Evolutionary conservation across 1,284 basidiomycete species (phyloP), one percentile per base, ranked within the genome.

Genomic region (Xerocomus nothofagi): DNA sequence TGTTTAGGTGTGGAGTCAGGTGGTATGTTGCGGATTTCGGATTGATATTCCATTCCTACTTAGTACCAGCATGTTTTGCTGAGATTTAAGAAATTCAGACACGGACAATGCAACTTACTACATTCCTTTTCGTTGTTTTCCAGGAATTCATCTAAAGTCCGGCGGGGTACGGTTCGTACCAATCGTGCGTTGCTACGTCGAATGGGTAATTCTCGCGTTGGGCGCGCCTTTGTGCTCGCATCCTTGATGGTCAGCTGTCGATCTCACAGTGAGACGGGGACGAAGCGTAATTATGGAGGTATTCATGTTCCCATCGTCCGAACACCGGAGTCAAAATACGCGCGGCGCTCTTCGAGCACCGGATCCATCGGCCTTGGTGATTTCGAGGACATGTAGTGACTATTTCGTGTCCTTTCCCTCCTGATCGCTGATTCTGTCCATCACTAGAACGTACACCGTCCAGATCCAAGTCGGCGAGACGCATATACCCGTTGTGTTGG

Each of bases 301-400:
- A 36, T 68, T 3, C 58, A 68, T 23, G 7, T 69, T 3, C 67
- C 65, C 42, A 53, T 67, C 37, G 24, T 51, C 34, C 58, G 53
- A 41, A 48, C 32, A 18, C 41, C 27, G 3, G 30, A 10, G 6
- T 46, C 50, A 2, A 30, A 17, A 29, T 46, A 29, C 21, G 17
- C 38, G 31, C 58, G 49, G 23, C 60, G 61, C n/a, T 47, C 58
- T 37, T 49, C 49, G 14, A 50, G 29, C 31, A 40, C 52, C 8
- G 65, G 61, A 15, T 54, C 63, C 39, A 60, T 64, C 32, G 63
- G 62, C 15, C 61, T 63, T 3, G 57, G 77, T 11, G 73, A 81
- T 53, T 74, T 66, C 49, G 55, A 69, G 14, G 79, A 81, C 60
- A 65, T 79, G 79, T 81, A 61, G 59, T 69, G 65, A 2, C n/a